phyloP scores from a whole-genome alignment of 2,329 filamentous ascomycete species.

The Aspergillus aculeatus region DNA sequence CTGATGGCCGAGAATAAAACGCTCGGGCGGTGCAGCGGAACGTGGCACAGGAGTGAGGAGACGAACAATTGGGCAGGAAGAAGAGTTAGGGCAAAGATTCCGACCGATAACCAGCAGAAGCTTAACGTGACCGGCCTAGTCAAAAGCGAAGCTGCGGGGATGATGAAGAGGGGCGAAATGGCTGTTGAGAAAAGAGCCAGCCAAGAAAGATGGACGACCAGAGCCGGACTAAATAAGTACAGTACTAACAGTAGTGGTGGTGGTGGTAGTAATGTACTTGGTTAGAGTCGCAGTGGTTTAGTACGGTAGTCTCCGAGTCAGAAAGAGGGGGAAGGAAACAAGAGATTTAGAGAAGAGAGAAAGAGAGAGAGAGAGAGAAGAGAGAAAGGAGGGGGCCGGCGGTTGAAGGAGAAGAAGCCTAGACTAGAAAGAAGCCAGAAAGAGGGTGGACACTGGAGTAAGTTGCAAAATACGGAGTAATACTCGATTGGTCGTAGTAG shows the following conservation, averaged over 20 bases:
- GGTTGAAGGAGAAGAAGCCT: not conserved
- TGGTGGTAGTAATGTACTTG: not conserved
- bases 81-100: conserved; percentile 18
- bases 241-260: not conserved
- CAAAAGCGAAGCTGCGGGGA: conserved; percentile 12
- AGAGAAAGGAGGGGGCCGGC: not conserved
- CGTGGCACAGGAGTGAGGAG: conserved; percentile 23
- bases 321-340: too few relatives aligned
- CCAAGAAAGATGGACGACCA: too few relatives aligned
- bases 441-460: not conserved
- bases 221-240: not conserved
- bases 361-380: not conserved
- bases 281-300: not conserved
- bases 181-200: not conserved
- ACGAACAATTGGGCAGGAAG: conserved; percentile 24
- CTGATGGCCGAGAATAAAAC: conserved; percentile 19
- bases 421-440: not conserved
- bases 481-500: not conserved
- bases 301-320: too few relatives aligned
- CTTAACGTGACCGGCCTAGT: conserved; percentile 14
- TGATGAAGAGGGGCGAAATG: conserved; percentile 7
- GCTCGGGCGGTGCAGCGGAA: conserved; percentile 20
- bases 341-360: not conserved
- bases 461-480: not conserved
- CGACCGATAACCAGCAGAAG: conserved; percentile 18